Conservation (phyloP, 306 rosid genomes). For the Trifolium repens region DNA sequence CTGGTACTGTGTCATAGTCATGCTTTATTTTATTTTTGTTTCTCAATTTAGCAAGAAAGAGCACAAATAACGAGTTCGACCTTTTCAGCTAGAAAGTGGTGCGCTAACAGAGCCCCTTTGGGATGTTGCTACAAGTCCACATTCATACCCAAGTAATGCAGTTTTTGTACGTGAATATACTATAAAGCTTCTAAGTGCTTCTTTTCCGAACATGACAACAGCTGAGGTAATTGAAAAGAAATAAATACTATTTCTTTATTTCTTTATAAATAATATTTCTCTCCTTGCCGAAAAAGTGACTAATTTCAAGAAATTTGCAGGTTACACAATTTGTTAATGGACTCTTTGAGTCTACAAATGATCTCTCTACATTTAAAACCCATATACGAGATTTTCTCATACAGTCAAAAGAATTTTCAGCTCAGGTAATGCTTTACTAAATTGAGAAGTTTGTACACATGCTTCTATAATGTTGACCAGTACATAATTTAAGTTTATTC, state of each 20-base stretch:
- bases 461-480: constrained; percentile 2
- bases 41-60: background rate
- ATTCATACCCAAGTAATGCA: constrained; percentile 69
- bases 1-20: constrained; percentile 58
- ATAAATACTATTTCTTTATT: constrained; percentile 3
- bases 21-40: constrained; percentile 10
- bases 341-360: constrained; percentile 79
- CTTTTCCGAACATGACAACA: constrained; percentile 96
- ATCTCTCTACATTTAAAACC: constrained; percentile 75
- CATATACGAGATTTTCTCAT: constrained; percentile 89
- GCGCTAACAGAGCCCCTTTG: constrained; percentile 85
- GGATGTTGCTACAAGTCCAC: constrained; percentile 74
- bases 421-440: constrained; percentile 69
- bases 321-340: constrained; percentile 93
- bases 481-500: background rate
- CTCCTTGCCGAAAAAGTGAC: constrained; percentile 5
- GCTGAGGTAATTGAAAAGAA: constrained; percentile 65
- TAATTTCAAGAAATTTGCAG: constrained; percentile 51
- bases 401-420: constrained; percentile 97
- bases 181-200: constrained; percentile 84
- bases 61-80: background rate
- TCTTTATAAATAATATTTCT: background rate
- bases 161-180: constrained; percentile 85
- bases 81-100: constrained; percentile 80
- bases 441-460: background rate